Evolutionary conservation across 2,329 filamentous ascomycete genomes (phyloP).

Genomic region (Paramyrothecium roridum): DNA sequence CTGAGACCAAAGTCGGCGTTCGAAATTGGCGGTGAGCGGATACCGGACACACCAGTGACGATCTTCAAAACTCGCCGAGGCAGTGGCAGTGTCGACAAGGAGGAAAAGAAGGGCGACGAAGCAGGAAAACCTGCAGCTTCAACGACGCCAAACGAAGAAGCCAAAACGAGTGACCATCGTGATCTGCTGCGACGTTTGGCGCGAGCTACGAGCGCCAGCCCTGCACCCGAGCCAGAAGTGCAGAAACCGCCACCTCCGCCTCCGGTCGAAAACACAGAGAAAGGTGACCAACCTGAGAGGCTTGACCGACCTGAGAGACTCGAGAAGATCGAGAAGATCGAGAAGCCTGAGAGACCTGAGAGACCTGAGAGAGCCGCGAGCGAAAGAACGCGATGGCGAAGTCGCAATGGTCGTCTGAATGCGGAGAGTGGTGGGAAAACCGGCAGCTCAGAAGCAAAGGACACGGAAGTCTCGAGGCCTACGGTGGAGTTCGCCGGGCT

Average conservation of each 20-base stretch:
- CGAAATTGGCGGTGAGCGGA: constrained; percentile 24
- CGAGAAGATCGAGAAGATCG: neutral
- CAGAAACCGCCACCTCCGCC: neutral
- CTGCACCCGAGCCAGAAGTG: constrained; percentile 13
- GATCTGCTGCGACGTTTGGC: constrained; percentile 49
- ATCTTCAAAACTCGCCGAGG: constrained; percentile 27
- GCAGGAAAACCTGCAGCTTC: too few species aligned
- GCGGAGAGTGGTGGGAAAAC: constrained; percentile 1
- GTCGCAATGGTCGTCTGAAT: neutral
- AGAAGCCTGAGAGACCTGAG: neutral
- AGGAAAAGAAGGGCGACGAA: constrained; percentile 7
- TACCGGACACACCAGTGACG: constrained; percentile 37
- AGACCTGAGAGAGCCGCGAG: neutral
- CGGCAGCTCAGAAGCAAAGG: constrained; percentile 5
- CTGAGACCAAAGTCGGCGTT: constrained; percentile 18
- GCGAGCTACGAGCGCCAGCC: constrained; percentile 43
- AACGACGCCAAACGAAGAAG: constrained; percentile 8
- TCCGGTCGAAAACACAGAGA: neutral
- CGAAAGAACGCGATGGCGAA: neutral
- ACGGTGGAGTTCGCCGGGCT: constrained; percentile 46
- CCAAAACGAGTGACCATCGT: constrained; percentile 35
- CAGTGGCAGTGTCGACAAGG: constrained; percentile 2
- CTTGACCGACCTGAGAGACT: neutral
- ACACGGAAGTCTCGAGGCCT: constrained; percentile 23
- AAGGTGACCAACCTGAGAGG: neutral